Percentiles rank a stretch among this genome's conserved stretches.
Evolutionary conservation across 2,329 filamentous ascomycete species (phyloP).

Genomic region (Colletotrichum lini): DNA sequence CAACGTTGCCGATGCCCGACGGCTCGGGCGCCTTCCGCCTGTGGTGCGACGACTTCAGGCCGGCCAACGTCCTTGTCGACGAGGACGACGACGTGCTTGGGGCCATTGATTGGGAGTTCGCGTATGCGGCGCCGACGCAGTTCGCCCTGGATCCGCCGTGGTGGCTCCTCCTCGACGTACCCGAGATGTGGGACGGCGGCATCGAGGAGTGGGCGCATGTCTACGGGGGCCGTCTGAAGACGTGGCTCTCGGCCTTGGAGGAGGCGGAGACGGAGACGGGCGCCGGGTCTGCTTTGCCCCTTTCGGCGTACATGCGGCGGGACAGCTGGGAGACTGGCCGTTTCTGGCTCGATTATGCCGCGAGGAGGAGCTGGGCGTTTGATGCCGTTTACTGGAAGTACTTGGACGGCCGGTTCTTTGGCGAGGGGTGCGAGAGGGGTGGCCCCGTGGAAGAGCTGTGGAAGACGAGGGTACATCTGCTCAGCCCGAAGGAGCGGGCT

Average conservation of each 20-base stretch:
- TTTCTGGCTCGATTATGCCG: conserved; percentile 54
- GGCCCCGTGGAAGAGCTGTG: conserved; percentile 18
- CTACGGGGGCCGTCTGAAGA: conserved; percentile 52
- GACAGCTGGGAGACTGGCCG: conserved; percentile 53
- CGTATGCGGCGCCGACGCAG: conserved; percentile 17
- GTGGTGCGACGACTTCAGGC: conserved; percentile 52
- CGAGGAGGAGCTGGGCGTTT: conserved; percentile 55
- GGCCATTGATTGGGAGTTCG: conserved; percentile 44
- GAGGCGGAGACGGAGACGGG: conserved; percentile 46
- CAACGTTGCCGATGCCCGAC: too few relatives aligned
- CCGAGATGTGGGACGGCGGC: conserved; percentile 51
- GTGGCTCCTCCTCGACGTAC: conserved; percentile 54
- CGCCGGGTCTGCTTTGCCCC: conserved; percentile 1
- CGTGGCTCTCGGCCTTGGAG: conserved; percentile 52
- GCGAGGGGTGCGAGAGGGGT: conserved; percentile 42
- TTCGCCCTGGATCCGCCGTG: conserved; percentile 54
- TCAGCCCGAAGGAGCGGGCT: conserved; percentile 43
- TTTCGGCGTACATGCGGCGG: conserved; percentile 54
- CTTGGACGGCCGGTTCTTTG: conserved; percentile 53
- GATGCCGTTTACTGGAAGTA: conserved; percentile 55
- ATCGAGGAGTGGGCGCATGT: conserved; percentile 48
- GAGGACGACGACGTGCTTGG: conserved; percentile 47
- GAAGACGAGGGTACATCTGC: conserved; percentile 44
- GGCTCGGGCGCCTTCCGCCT: conserved; percentile 44
- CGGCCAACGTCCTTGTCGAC: conserved; percentile 51